phyloP scores from a whole-genome alignment of 2,329 filamentous ascomycete genomes.

The Plectosphaerella cucumerina region DNA sequence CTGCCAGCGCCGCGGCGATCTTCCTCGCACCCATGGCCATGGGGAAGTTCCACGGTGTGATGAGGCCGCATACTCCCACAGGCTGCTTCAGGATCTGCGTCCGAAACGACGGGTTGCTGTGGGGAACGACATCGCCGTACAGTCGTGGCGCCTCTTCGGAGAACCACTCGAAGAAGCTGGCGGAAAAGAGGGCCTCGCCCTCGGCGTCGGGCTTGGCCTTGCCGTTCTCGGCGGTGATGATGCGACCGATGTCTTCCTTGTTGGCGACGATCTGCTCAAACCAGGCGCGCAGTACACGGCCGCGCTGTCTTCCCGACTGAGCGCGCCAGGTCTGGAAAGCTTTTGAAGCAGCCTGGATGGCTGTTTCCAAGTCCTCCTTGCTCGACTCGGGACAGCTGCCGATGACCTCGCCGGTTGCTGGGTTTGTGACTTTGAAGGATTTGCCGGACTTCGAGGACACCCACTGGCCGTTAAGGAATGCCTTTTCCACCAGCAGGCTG shows the following conservation, averaged over 20 bases:
- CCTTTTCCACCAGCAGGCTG: conserved; percentile 3
- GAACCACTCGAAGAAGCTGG: conserved; percentile 57
- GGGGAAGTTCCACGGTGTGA: conserved; percentile 55
- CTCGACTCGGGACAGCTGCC: conserved; percentile 68
- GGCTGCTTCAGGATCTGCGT: conserved; percentile 38
- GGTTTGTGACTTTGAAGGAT: conserved; percentile 42
- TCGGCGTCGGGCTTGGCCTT: conserved; percentile 57
- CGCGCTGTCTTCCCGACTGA: conserved; percentile 52
- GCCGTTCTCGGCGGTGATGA: conserved; percentile 67
- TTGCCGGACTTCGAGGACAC: conserved; percentile 1
- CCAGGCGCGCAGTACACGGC: conserved; percentile 55
- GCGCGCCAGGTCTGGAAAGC: conserved; percentile 56
- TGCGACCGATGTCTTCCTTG: conserved; percentile 56
- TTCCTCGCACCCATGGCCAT: conserved; percentile 46
- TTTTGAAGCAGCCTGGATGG: conserved; percentile 62
- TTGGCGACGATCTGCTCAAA: conserved; percentile 60
- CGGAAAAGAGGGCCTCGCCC: conserved; percentile 50
- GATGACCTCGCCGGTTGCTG: conserved; percentile 61
- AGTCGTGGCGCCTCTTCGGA: conserved; percentile 51
- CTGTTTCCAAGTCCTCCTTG: conserved; percentile 57
- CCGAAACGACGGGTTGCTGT: conserved; percentile 52
- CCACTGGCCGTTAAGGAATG: conserved; percentile 6
- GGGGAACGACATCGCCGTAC: conserved; percentile 55
- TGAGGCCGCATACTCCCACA: conserved; percentile 26
- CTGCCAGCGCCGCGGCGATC: conserved; percentile 55